Evolutionary conservation across 352 stramenopile genomes (phyloP).

Genomic region (Elongisporangium prolatum): DNA sequence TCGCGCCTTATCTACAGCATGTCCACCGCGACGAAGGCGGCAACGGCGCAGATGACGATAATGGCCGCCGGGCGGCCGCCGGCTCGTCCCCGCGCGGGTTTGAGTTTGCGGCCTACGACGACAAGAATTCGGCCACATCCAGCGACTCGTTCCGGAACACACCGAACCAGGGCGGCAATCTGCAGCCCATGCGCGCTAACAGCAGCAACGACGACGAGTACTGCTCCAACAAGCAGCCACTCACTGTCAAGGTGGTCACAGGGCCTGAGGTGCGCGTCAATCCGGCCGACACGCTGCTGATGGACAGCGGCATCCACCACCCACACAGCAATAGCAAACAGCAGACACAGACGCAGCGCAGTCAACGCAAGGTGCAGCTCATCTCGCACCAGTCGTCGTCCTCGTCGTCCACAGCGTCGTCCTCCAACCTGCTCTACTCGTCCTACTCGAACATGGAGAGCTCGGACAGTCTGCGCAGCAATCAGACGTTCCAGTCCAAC

Average conservation of each 20-base stretch:
- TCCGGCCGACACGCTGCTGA: conserved; percentile 4
- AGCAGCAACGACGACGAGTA: not conserved
- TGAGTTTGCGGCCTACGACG: conserved; percentile 45
- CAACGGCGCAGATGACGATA: conserved; percentile 42
- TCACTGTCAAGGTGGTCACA: conserved; percentile 2
- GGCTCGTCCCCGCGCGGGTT: conserved; percentile 38
- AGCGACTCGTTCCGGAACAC: conserved; percentile 61
- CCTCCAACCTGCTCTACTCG: not conserved
- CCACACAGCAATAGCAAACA: conserved; percentile 7
- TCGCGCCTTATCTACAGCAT: conserved; percentile 83
- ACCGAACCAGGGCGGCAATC: conserved; percentile 12
- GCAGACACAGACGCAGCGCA: conserved; percentile 1
- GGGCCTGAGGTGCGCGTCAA: conserved; percentile 11
- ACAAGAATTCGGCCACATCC: conserved; percentile 53
- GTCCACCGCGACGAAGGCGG: conserved; percentile 65
- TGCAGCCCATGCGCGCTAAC: not conserved
- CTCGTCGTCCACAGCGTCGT: not conserved
- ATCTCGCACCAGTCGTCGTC: not conserved
- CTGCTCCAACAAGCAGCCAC: not conserved
- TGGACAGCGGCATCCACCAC: not conserved
- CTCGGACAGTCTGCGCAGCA: not conserved
- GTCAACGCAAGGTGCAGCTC: not conserved
- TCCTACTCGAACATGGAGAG: not conserved
- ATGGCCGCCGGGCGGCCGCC: conserved; percentile 33
- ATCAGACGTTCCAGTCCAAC: conserved; percentile 5